Evolutionary conservation across 2,329 filamentous ascomycete species (phyloP).

Genomic region (Daldinia eschscholtzii): DNA sequence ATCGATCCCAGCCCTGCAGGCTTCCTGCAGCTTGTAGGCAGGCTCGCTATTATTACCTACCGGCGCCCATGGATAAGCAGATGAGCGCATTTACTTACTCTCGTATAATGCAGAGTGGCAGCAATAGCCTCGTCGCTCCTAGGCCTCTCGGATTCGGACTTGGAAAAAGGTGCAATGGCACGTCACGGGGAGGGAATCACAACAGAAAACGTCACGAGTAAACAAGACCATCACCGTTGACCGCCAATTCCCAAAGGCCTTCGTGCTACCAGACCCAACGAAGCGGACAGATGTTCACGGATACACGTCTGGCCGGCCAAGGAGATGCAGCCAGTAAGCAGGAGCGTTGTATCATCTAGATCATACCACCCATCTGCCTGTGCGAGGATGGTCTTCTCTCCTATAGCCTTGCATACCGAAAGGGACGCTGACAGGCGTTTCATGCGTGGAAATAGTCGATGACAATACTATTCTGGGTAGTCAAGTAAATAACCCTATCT

Average conservation of each 20-base stretch:
- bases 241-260: constrained; percentile 22
- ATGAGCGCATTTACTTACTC: background rate
- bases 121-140: background rate
- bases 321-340: constrained; percentile 11
- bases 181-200: background rate
- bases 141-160: background rate
- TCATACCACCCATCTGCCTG: constrained; percentile 25
- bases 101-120: background rate
- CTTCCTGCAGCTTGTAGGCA: background rate
- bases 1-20: background rate
- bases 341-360: constrained; percentile 30
- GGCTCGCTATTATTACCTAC: background rate
- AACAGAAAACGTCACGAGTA: constrained; percentile 24
- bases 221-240: constrained; percentile 21
- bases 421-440: constrained; percentile 23
- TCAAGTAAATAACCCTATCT: constrained; percentile 3
- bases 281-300: constrained; percentile 18
- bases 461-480: constrained; percentile 7
- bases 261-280: constrained; percentile 3
- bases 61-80: background rate
- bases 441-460: constrained; percentile 18
- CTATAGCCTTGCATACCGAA: constrained; percentile 34
- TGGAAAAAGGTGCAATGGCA: background rate
- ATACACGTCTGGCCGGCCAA: constrained; percentile 8
- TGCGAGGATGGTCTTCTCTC: background rate